Conservation (phyloP, 2,329 filamentous ascomycete species). For the Calonectria crousiana region DNA sequence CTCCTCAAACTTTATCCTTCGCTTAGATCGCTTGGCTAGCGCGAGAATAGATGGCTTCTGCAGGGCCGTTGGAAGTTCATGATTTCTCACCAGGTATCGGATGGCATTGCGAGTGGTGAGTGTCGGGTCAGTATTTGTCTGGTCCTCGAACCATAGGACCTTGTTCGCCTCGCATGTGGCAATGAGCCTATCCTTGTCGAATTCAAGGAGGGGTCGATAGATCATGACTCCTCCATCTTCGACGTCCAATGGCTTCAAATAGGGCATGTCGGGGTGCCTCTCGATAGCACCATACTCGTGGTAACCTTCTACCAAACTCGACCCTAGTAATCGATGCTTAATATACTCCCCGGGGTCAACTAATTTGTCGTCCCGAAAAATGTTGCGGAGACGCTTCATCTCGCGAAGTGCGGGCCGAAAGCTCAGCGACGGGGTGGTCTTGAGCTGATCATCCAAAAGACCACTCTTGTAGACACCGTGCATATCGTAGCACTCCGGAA, state of each 20-base stretch:
- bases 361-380: constrained; percentile 45
- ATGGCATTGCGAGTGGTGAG: constrained; percentile 87
- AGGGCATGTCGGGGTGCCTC: constrained; percentile 42
- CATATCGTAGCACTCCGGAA: constrained; percentile 87
- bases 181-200: constrained; percentile 79
- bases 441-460: constrained; percentile 60
- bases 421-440: constrained; percentile 52
- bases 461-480: constrained; percentile 79
- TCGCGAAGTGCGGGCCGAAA: constrained; percentile 49
- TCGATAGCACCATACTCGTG: constrained; percentile 38
- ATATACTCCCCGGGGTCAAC: constrained; percentile 34
- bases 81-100: constrained; percentile 71
- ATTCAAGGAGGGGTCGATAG: constrained; percentile 76
- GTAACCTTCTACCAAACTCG: constrained; percentile 44
- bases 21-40: constrained; percentile 66
- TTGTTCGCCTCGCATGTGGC: constrained; percentile 78
- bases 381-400: constrained; percentile 45
- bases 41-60: constrained; percentile 72
- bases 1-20: constrained; percentile 58
- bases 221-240: constrained; percentile 76
- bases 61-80: constrained; percentile 77
- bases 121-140: constrained; percentile 82
- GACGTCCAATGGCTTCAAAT: constrained; percentile 53
- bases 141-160: constrained; percentile 85
- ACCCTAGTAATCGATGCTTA: constrained; percentile 24